A percentile compares a stretch with the other conserved stretches of the same genome.
Conservation (phyloP, 2,329 filamentous ascomycete genomes). For the Alternaria burnsii region DNA sequence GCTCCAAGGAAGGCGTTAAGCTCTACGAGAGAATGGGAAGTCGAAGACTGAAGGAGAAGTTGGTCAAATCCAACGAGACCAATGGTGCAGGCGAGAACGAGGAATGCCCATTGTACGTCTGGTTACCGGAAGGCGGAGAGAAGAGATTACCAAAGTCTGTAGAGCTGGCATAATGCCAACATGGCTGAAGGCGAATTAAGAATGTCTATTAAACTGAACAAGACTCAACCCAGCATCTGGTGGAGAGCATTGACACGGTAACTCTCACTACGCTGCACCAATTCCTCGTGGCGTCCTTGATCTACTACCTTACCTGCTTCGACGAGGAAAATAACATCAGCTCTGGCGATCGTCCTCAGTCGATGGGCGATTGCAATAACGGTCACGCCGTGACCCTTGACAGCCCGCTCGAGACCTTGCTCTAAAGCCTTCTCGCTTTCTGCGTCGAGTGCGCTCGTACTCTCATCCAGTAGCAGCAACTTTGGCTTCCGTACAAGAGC, state of each 20-base stretch:
- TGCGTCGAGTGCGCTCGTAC: constrained; percentile 54
- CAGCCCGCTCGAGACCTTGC: constrained; percentile 50
- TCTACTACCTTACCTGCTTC: constrained; percentile 60
- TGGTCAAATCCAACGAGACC: constrained; percentile 36
- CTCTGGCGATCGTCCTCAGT: constrained; percentile 52
- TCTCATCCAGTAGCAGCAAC: constrained; percentile 54
- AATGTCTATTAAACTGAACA: constrained; percentile 12
- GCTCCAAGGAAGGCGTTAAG: constrained; percentile 53
- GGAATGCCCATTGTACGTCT: constrained; percentile 26
- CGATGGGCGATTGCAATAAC: constrained; percentile 58
- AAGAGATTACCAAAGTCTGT: constrained; percentile 23
- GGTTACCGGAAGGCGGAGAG: constrained; percentile 23
- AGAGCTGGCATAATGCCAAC: constrained; percentile 15
- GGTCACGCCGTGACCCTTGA: constrained; percentile 48
- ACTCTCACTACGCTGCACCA: constrained; percentile 59
- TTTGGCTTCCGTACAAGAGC: constrained; percentile 55
- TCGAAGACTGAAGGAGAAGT: constrained; percentile 50
- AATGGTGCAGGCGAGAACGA: constrained; percentile 13
- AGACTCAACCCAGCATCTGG: constrained; percentile 54
- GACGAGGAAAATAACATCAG: constrained; percentile 57
- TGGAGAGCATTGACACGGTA: constrained; percentile 61
- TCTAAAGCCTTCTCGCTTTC: constrained; percentile 54
- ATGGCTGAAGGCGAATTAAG: not conserved
- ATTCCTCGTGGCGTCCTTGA: constrained; percentile 59
- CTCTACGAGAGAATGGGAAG: constrained; percentile 61